These are phyloP conservation scores for Daucus carota DNA, from an alignment of 129 eudicot genomes.

Conservation along the genomic window DH1_v3.0 NC_030389.2:27122001-27122500, in stretches of 20 bases:
- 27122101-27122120: background rate
- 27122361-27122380: background rate
- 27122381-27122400: background rate
- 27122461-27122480: constrained; percentile 84
- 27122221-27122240: background rate
- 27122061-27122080: background rate
- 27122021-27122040: background rate
- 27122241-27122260: background rate
- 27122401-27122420: background rate
- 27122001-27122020: background rate
- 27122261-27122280: background rate
- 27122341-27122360: background rate
- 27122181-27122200: background rate
- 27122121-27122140: background rate
- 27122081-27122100: background rate
- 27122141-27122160: background rate
- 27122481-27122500: constrained; percentile 72
- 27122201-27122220: background rate
- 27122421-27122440: background rate
- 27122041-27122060: background rate
- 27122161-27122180: background rate
- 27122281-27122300: background rate
- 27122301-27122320: background rate
- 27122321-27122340: background rate
- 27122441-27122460: constrained; percentile 44